These are phyloP conservation scores for Emydomyces testavorans DNA, from an alignment of 2,329 filamentous ascomycete genomes.

Conservation along the genomic window DNA sequence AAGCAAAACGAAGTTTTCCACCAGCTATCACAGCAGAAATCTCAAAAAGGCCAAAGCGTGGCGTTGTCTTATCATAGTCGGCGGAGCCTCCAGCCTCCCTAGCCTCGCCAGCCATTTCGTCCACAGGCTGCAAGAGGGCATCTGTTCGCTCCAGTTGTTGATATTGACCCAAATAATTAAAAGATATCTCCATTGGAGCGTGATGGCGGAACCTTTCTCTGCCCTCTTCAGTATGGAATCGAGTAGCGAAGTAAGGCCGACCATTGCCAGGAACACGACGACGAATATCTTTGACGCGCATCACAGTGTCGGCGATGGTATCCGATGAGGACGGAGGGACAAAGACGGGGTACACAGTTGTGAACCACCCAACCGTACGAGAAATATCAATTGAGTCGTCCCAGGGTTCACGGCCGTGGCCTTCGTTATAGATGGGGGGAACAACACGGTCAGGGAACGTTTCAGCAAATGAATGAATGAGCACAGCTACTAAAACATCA, in stretches of 20 bases:
- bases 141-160: slow-evolving; percentile 38
- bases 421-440: slow-evolving; percentile 40
- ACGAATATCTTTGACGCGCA: slow-evolving; percentile 31
- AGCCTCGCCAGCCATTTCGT: slow-evolving; percentile 32
- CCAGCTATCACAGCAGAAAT: slow-evolving; percentile 40
- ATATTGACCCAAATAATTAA: slow-evolving; percentile 31
- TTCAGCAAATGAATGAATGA: slow-evolving; percentile 36
- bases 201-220: slow-evolving; percentile 26
- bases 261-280: slow-evolving; percentile 26
- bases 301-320: slow-evolving; percentile 25
- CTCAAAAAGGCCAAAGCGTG: slow-evolving; percentile 41
- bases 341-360: slow-evolving; percentile 37
- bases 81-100: slow-evolving; percentile 30
- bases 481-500: slow-evolving; percentile 29
- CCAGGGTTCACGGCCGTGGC: slow-evolving; percentile 40
- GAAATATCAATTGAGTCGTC: slow-evolving; percentile 37
- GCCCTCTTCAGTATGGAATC: slow-evolving; percentile 22
- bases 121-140: slow-evolving; percentile 34
- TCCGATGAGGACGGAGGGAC: slow-evolving; percentile 18
- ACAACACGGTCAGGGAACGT: slow-evolving; percentile 34
- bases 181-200: slow-evolving; percentile 32
- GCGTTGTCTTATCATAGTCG: slow-evolving; percentile 36
- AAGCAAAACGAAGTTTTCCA: slow-evolving; percentile 38
- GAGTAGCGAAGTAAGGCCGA: slow-evolving; percentile 28
- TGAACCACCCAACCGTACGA: slow-evolving; percentile 42